These are phyloP conservation scores for Sugiyamaella sp. DNA, from an alignment of 1,139 yeast genomes.

Conservation along the genomic window DNA sequence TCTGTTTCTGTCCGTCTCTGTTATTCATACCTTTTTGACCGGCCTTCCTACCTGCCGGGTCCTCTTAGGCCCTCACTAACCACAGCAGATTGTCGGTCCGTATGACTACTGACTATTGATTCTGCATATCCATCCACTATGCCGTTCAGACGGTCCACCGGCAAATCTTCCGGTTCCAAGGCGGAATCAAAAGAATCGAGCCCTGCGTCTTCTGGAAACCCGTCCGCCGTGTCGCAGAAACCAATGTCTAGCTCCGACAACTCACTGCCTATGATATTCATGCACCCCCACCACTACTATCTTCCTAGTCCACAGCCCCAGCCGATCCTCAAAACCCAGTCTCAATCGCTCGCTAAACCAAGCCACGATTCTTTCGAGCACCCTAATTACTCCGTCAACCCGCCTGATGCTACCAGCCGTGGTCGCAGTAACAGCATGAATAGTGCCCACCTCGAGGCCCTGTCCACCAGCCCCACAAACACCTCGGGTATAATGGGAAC, in stretches of 20 bases:
- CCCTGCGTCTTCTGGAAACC: background rate
- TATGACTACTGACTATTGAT: slow-evolving; percentile 3
- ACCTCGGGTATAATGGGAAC: background rate
- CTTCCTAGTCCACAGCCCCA: slow-evolving; percentile 6
- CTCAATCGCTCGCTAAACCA: background rate
- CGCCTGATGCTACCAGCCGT: background rate
- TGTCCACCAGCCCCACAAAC: slow-evolving; percentile 12
- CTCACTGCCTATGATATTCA: slow-evolving; percentile 4
- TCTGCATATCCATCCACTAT: background rate
- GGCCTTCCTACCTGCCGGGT: background rate
- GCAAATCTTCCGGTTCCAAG: background rate
- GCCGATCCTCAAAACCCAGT: background rate
- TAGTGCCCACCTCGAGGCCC: background rate
- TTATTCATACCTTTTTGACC: too few relatives aligned
- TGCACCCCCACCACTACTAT: slow-evolving; percentile 19
- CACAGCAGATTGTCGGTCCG: background rate
- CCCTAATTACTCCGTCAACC: background rate
- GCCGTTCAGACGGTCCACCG: slow-evolving; percentile 8
- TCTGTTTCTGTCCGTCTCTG: too few relatives aligned
- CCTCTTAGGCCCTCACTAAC: background rate
- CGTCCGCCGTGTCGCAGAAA: background rate
- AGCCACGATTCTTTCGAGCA: slow-evolving; percentile 8
- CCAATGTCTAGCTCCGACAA: slow-evolving; percentile 6
- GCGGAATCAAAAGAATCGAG: background rate
- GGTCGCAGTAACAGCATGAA: slow-evolving; percentile 9